Base-by-base conservation (phyloP, 2,329 filamentous ascomycete species). In the Sporothrix dimorphospora region DNA sequence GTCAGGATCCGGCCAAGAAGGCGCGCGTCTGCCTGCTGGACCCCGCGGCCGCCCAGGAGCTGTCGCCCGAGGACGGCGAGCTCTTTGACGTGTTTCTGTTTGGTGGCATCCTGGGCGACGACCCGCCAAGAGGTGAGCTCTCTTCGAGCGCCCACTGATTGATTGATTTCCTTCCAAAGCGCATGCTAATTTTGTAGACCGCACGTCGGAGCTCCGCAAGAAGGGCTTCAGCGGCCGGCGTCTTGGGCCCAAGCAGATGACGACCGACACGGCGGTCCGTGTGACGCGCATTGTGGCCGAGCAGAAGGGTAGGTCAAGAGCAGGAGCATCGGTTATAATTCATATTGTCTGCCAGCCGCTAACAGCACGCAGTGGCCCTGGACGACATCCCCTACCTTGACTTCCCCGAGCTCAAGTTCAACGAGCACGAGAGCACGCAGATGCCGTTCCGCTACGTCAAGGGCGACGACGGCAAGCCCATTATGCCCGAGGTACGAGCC, bases 361-460 rank as follows among this genome's bases (percentile, higher is more conserved):
- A 9, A 40, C 40, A 8, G 6, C 7, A 3, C 3, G 65, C 74
- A 97, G 94, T 91, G 49, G 87, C 92, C 0, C 84, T 99, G 63
- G 89, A 92, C 71, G 85, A 94, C 75, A 91, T 99, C 45, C 86
- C 90, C 1, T 98, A 96, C 79, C 81, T 96, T 45, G 94, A 98
- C 80, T 90, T 93, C 78, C 96, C 96, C 0, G 95, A 98, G 79
- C 88, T 99, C 79, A 91, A 91, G 79, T 91, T 98, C 80, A 93
- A 93, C 80, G 91, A 96, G 79, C 91, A 97, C 78, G 96, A 99
- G 83, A 96, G 92, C 80, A 97, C 94, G 0, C 88, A 97, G 81
- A 98, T 99, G 96, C 96, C 96, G 0, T 99, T 99, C 82, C 93
- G 96, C 76, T 99, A 99, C 79, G 94, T 99, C 68, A 91, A 88